A percentile compares a stretch with the other conserved stretches of the same genome.
Conservation (phyloP, 176 grass and related monocot genomes). For the Poa annua region DNA sequence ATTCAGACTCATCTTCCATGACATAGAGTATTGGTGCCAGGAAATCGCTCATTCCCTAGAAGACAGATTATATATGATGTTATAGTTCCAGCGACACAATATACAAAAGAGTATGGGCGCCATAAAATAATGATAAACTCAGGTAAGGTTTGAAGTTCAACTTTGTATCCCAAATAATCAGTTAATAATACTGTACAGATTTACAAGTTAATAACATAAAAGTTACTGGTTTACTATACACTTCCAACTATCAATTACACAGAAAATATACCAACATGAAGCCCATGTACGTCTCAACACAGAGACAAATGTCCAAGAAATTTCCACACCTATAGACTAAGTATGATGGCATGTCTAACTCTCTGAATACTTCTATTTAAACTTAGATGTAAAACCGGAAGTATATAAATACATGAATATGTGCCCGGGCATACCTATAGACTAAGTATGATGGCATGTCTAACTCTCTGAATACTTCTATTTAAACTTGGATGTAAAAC, state of each 20-base stretch:
- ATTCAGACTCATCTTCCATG: conserved; percentile 85
- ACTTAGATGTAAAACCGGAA: conserved; percentile 22
- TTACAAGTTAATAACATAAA: conserved; percentile 25
- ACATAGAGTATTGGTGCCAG: conserved; percentile 85
- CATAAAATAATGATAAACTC: neutral
- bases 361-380: neutral
- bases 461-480: neutral
- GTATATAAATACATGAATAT: conserved; percentile 31
- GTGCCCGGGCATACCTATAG: neutral
- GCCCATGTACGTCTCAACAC: conserved; percentile 1
- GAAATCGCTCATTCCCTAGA: conserved; percentile 97
- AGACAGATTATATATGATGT: conserved; percentile 24
- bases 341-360: conserved; percentile 11
- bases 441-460: neutral
- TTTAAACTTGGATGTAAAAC: conserved; percentile 1
- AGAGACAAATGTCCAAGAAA: neutral
- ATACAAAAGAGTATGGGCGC: neutral
- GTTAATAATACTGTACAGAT: neutral
- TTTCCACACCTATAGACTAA: neutral
- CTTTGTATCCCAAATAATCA: neutral
- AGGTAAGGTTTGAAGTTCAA: neutral
- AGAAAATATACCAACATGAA: neutral
- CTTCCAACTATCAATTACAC: neutral
- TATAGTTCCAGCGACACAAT: conserved; percentile 12
- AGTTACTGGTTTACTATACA: conserved; percentile 3